Base-by-base conservation (phyloP, 257 asterid genomes). In the Ilex aquifolium region DNA sequence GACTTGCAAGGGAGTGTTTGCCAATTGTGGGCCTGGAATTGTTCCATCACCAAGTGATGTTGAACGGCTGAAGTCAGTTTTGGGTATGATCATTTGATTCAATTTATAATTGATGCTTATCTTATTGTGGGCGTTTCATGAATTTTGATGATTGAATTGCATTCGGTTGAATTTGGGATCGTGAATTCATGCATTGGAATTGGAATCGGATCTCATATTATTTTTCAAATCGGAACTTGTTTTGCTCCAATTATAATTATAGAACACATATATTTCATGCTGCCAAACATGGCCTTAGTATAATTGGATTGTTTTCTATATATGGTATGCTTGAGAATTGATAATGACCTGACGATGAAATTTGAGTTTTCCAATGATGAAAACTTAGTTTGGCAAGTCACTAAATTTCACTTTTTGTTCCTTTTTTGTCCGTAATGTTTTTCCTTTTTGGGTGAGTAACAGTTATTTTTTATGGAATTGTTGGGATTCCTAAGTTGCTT, bases 1-100 rank as follows among this genome's bases (percentile, higher is more conserved):
- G 10, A 46, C 52, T 14, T 46, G 52, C 52, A 46, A 46, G 52
- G 52, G 1, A 46, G 52, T 46, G 13, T 46, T 46, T 46, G 52
- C 52, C 10, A 10, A 46, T 11, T 46, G 52, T 46, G 52, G 52
- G n/a, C 52, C 52, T 11, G 95, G 82, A 69, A 69, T 88, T 70
- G 87, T 91, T 31, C 98, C 98, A 0, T 63, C 95, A 0, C 75
- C 89, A 0, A 90, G 86, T 2, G 85, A 88, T 59, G 74, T 91
- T 0, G 83, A 83, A 48, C 79, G 74, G 60, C 95, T 91, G 27
- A 74, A 90, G 4, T 72, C 83, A 44, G 75, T 87, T 71, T 67
- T 91, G 78, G 98, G 98, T 91, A 84, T 57, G 30, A 11, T 50
- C 12, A 13, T 65, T 31, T 14, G 53, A 31, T 7, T 27, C n/a